Evolutionary conservation across 495 filamentous ascomycete species (phyloP).

Genomic region (Eremomyces bilateralis): DNA sequence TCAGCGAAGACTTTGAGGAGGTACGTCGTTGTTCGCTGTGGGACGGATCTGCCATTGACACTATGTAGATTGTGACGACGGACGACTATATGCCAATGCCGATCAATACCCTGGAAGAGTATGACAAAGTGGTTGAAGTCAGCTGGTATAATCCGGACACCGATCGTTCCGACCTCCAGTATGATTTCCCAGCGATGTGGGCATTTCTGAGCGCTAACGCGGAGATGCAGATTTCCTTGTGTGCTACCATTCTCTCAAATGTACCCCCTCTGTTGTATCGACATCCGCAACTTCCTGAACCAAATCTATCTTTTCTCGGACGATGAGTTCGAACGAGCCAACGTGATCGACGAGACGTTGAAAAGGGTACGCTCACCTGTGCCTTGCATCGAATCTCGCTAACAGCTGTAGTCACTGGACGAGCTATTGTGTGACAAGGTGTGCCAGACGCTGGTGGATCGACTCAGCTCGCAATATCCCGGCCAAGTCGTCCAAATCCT

Average conservation of each 20-base stretch:
- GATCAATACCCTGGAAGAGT: constrained; percentile 71
- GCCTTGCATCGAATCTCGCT: constrained; percentile 3
- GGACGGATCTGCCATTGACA: background rate
- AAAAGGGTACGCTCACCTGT: constrained; percentile 32
- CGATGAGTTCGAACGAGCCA: constrained; percentile 74
- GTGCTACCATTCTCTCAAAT: constrained; percentile 95
- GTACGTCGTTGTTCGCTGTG: constrained; percentile 20
- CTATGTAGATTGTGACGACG: constrained; percentile 59
- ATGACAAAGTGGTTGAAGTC: constrained; percentile 81
- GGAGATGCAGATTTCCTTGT: constrained; percentile 64
- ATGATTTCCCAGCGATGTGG: no score
- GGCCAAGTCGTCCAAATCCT: constrained; percentile 97
- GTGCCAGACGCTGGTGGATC: constrained; percentile 70
- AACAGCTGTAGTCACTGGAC: constrained; percentile 40
- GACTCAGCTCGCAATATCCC: constrained; percentile 75
- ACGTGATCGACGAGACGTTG: constrained; percentile 72
- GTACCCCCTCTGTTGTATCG: constrained; percentile 95
- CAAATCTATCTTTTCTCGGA: constrained; percentile 93
- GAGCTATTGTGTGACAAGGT: constrained; percentile 77
- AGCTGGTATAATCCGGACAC: constrained; percentile 83
- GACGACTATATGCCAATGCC: constrained; percentile 99
- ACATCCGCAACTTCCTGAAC: constrained; percentile 89
- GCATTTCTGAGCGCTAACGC: no score
- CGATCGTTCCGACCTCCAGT: no score
- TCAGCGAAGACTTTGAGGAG: constrained; percentile 85